phyloP scores from a whole-genome alignment of 352 stramenopile species.

The Globisporangium sylvaticum region DNA sequence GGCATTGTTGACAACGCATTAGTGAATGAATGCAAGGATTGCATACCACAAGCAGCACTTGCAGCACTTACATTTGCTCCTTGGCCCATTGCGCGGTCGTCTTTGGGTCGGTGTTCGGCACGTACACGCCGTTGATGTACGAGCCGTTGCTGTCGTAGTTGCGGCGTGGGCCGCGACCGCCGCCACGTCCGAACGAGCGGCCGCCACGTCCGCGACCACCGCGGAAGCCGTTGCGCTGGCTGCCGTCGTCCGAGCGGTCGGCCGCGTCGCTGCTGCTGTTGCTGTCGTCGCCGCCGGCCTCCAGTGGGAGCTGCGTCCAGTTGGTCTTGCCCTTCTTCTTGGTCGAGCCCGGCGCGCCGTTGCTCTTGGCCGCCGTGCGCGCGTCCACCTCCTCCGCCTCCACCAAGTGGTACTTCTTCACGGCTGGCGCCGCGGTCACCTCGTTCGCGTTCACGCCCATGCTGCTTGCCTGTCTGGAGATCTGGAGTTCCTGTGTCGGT shows the following conservation, averaged over 20 bases:
- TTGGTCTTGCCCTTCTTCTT: constrained; percentile 75
- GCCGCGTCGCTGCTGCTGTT: constrained; percentile 16
- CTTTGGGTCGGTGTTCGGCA: constrained; percentile 62
- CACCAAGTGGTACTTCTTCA: constrained; percentile 81
- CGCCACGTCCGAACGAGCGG: constrained; percentile 12
- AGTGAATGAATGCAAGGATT: background rate
- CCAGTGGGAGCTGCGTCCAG: constrained; percentile 65
- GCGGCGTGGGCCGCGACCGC: constrained; percentile 36
- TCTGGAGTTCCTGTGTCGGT: background rate
- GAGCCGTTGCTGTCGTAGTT: constrained; percentile 52
- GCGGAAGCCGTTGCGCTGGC: constrained; percentile 21
- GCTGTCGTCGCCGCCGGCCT: constrained; percentile 26
- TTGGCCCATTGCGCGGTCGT: constrained; percentile 80
- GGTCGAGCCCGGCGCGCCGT: constrained; percentile 11
- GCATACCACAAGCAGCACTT: background rate
- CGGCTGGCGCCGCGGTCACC: constrained; percentile 8
- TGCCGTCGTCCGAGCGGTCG: constrained; percentile 10
- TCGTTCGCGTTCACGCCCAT: constrained; percentile 40
- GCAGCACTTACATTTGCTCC: constrained; percentile 65
- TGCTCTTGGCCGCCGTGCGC: constrained; percentile 2
- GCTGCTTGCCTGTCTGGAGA: constrained; percentile 1
- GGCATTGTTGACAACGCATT: background rate
- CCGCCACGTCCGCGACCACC: constrained; percentile 20
- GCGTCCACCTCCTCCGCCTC: constrained; percentile 77
- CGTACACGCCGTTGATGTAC: constrained; percentile 79